A percentile compares a stretch with the other conserved stretches of the same genome.
These are phyloP conservation scores for Staphylotrichum longicolle DNA, from an alignment of 495 filamentous ascomycete genomes.

Conservation along the genomic window DNA sequence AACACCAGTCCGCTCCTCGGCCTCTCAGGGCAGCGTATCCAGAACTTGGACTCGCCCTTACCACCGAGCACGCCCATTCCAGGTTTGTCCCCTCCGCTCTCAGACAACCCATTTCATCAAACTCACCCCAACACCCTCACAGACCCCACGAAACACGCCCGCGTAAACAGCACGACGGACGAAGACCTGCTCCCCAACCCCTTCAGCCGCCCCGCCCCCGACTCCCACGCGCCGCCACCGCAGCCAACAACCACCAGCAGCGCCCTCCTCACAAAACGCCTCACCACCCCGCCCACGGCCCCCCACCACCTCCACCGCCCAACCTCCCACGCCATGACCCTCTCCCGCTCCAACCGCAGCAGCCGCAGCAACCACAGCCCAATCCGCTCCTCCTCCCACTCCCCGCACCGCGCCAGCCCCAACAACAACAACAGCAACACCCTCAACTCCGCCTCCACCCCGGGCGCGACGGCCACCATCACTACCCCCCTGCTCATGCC, in stretches of 20 bases:
- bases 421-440: neutral
- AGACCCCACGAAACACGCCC: constrained; percentile 43
- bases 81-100: constrained; percentile 32
- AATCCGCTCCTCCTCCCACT: constrained; percentile 18
- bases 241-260: constrained; percentile 28
- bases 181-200: constrained; percentile 32
- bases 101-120: neutral
- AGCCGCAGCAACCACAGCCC: constrained; percentile 6
- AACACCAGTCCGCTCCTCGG: constrained; percentile 41
- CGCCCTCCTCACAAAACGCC: constrained; percentile 10
- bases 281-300: neutral
- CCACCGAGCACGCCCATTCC: constrained; percentile 45
- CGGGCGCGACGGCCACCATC: constrained; percentile 27
- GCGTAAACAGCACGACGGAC: constrained; percentile 35
- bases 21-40: constrained; percentile 49
- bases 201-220: constrained; percentile 30
- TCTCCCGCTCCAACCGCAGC: constrained; percentile 18
- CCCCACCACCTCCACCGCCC: neutral
- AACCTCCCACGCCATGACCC: constrained; percentile 13
- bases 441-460: neutral
- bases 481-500: constrained; percentile 57
- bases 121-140: neutral
- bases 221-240: constrained; percentile 15
- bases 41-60: constrained; percentile 56
- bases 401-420: constrained; percentile 29